Percentiles rank a stretch among this genome's conserved stretches.
Conservation (phyloP, 345 rosid species). For the Brassica cretica region DNA sequence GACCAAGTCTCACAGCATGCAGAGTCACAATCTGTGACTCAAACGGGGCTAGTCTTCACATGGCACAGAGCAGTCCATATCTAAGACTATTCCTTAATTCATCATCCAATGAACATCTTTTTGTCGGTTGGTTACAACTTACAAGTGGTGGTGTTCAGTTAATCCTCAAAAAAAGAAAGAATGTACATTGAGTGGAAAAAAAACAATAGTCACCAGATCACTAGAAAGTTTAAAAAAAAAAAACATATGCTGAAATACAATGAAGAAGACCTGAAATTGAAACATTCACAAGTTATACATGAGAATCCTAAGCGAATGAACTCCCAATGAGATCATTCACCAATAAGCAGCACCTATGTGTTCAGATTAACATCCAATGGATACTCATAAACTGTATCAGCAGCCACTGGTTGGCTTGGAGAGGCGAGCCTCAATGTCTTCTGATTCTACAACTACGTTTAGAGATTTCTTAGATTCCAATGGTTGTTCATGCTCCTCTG, state of each 20-base stretch:
- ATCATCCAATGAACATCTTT: not conserved
- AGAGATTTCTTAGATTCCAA: constrained; percentile 13
- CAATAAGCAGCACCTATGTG: not conserved
- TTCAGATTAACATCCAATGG: not conserved
- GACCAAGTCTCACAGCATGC: not conserved
- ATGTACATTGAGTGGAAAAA: not conserved
- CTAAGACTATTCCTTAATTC: not conserved
- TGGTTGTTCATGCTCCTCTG: not conserved
- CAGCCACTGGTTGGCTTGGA: constrained; percentile 1
- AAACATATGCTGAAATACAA: not conserved
- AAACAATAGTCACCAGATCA: not conserved
- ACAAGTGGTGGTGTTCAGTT: not conserved
- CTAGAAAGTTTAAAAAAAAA: not conserved
- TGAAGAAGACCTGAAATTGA: not conserved
- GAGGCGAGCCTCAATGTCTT: constrained; percentile 19
- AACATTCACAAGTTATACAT: not conserved
- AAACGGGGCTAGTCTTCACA: not conserved
- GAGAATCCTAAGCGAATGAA: not conserved
- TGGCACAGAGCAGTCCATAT: not conserved
- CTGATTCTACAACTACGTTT: constrained; percentile 9
- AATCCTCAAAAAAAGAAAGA: not conserved
- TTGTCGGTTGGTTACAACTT: not conserved
- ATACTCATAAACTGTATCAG: not conserved
- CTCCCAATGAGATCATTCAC: not conserved
- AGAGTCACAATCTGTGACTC: not conserved